Conservation (phyloP, 164 flowering plant species). For the Kalanchoe fedtschenkoi region DNA sequence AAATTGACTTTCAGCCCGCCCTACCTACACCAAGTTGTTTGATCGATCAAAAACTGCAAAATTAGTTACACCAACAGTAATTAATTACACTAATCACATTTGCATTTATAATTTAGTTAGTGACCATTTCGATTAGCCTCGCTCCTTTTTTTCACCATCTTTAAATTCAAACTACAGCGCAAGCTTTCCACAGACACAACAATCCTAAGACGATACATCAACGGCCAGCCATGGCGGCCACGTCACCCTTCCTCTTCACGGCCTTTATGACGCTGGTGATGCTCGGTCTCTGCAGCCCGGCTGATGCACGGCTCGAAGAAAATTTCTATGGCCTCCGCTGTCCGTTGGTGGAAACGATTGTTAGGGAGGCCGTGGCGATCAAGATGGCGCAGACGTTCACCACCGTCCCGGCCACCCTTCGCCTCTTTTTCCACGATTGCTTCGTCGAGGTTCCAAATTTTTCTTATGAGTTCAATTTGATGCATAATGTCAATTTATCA, state of each 20-base stretch:
- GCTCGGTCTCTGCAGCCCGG: neutral
- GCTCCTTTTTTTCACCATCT: neutral
- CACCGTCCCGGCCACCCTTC: conserved; percentile 7
- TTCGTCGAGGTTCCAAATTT: neutral
- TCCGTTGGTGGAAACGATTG: neutral
- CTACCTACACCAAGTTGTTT: too few relatives aligned
- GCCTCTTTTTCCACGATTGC: conserved; percentile 9
- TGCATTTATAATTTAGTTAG: neutral
- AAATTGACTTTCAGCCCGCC: neutral
- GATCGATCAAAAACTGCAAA: neutral
- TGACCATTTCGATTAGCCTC: too few relatives aligned
- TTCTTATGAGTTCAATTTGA: too few relatives aligned
- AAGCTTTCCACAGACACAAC: neutral
- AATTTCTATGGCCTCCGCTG: neutral
- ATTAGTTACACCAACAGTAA: neutral
- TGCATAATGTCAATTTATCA: too few relatives aligned
- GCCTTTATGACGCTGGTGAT: neutral
- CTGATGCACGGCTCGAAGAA: neutral
- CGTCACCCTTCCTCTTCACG: neutral
- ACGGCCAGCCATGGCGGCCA: neutral
- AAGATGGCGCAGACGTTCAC: conserved; percentile 2
- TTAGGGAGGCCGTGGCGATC: neutral
- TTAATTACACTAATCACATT: neutral
- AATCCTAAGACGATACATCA: too few relatives aligned
- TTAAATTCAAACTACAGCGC: neutral